These are phyloP conservation scores for Ceratobasidium sp. DNA, from an alignment of 1,284 basidiomycete genomes.

Conservation along the genomic window DNA sequence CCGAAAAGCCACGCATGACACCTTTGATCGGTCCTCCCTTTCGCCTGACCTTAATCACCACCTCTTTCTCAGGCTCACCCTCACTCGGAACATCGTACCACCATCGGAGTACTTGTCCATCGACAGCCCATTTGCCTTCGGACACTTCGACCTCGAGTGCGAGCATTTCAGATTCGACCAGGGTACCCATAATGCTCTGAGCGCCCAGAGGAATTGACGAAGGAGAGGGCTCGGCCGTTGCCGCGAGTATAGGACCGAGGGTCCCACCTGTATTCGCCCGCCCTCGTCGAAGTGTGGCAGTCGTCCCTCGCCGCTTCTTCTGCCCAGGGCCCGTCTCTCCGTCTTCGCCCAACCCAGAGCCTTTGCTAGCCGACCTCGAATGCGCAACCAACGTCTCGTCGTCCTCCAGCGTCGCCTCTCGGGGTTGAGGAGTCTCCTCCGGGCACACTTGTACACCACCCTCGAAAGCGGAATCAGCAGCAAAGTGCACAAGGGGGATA, in stretches of 20 bases:
- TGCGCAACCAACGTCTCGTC: slow-evolving; percentile 43
- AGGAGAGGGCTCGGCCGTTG: not conserved
- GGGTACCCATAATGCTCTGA: slow-evolving; percentile 17
- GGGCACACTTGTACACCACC: slow-evolving; percentile 13
- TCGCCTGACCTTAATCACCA: slow-evolving; percentile 71
- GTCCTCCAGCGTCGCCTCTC: slow-evolving; percentile 5
- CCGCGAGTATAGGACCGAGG: slow-evolving; percentile 15
- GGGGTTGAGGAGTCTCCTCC: not conserved
- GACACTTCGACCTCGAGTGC: slow-evolving; percentile 59
- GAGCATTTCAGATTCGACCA: slow-evolving; percentile 41
- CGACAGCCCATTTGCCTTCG: slow-evolving; percentile 65
- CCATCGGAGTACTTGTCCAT: slow-evolving; percentile 80
- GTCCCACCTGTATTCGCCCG: slow-evolving; percentile 29
- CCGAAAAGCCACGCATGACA: slow-evolving; percentile 37
- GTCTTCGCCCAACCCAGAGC: not conserved
- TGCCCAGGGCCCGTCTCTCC: not conserved
- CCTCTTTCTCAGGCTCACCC: slow-evolving; percentile 55
- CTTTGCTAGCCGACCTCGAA: slow-evolving; percentile 11
- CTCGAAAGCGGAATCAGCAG: slow-evolving; percentile 48
- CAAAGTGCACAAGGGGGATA: slow-evolving; percentile 89
- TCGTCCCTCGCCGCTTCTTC: slow-evolving; percentile 22
- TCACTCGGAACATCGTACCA: slow-evolving; percentile 74
- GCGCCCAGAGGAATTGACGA: not conserved
- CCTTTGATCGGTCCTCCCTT: slow-evolving; percentile 65
- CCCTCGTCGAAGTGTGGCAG: slow-evolving; percentile 14